Base-by-base conservation (phyloP, 495 filamentous ascomycete species). In the Neurospora intermedia region DNA sequence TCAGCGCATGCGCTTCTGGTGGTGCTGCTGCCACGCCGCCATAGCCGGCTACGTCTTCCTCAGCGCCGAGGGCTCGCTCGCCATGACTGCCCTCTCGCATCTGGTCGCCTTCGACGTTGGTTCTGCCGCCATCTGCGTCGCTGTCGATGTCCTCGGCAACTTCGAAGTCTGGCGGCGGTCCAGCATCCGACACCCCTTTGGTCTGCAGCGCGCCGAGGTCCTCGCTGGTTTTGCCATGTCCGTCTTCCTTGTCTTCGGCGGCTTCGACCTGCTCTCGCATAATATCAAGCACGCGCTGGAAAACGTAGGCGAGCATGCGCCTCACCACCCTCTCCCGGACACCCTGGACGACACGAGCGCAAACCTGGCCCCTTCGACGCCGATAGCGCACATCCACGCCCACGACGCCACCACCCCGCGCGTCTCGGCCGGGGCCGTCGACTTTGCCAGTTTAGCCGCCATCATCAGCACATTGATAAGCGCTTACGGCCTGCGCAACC, bases 91-190 rank as follows among this genome's bases (percentile, higher is more conserved):
- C 0, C 85, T 99, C 16, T 96, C 94, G 13, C 95, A 97, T 76
- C 85, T 99, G 70, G 92, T 98, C 71, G 89, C 97, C 78, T 99
- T 97, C 79, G 96, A 99, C 81, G 94, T 95, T 11, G 86, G 97
- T 3, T 93, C 93, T 16, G 96, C 96, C 18, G 89, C 93, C 69
- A 89, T 99, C n/a, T 98, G 95, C 78, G 94, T 97, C 1, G 90
- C 87, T 2, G 96, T 98, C 62, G 96, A 98, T 78, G 92, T 98
- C 0, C 86, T 97, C 41, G 88, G 91, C 41, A 98, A 98, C 81
- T 99, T 99, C 76, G 95, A 98, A 78, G 95, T 98, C 4, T 98
- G 96, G 96, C 94, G 93, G 73, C 88, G 96, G 48, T 94, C 92
- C 70, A 94, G 89, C 74, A 92, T 99, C 73, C 90, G 93, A 4